phyloP scores from a whole-genome alignment of 179 eudicot genomes.

The Silene vulgaris region DNA sequence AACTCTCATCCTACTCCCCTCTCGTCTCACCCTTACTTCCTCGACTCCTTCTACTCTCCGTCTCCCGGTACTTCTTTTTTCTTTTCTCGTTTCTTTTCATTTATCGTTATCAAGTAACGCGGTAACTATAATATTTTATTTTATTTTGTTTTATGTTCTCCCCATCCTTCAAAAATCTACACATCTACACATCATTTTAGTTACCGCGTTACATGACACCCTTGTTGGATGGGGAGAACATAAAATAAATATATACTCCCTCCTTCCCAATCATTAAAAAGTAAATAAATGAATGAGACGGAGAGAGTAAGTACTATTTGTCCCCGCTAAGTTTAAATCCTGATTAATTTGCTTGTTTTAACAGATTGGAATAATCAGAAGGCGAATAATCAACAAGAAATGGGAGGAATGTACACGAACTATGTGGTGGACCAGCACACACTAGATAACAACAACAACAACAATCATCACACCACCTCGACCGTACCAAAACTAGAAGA shows the following conservation, averaged over 20 bases:
- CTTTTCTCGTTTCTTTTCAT: not conserved
- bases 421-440: slow-evolving; percentile 21
- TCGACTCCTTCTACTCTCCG: slow-evolving; percentile 51
- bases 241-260: no score
- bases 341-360: not conserved
- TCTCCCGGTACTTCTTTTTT: slow-evolving; percentile 30
- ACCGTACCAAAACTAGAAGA: slow-evolving; percentile 71
- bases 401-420: slow-evolving; percentile 25
- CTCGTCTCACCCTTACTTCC: slow-evolving; percentile 45
- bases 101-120: no score
- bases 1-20: slow-evolving; percentile 33
- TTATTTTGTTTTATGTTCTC: no score
- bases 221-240: no score
- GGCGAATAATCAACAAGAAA: not conserved
- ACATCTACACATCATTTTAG: no score
- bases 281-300: no score
- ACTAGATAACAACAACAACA: not conserved
- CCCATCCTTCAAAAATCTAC: no score
- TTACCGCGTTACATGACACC: no score
- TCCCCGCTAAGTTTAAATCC: not conserved
- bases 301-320: not conserved
- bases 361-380: slow-evolving; percentile 27
- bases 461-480: not conserved
- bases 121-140: no score
- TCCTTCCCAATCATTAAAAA: no score